Evolutionary conservation across 768 basidiomycete genomes (phyloP).

Genomic region (Auricularia auricula-judae): DNA sequence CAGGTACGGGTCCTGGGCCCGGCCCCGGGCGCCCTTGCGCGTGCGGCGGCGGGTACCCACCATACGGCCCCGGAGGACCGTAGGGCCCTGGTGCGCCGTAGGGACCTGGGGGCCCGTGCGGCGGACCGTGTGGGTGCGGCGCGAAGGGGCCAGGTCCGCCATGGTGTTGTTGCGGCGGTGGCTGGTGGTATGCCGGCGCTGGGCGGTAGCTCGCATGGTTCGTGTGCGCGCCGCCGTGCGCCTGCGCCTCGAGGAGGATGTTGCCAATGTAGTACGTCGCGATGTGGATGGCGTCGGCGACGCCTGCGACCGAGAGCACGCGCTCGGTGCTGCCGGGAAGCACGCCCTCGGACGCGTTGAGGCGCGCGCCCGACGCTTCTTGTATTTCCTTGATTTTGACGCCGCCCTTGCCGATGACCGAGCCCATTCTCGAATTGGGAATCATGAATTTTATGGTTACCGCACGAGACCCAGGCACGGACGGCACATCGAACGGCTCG

Average conservation of each 20-base stretch:
- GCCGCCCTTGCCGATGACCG: constrained; percentile 95
- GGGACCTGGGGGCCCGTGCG: constrained; percentile 13
- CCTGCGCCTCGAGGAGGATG: constrained; percentile 85
- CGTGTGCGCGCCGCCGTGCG: constrained; percentile 19
- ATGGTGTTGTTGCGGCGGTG: constrained; percentile 25
- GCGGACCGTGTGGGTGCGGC: constrained; percentile 28
- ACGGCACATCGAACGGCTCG: constrained; percentile 95
- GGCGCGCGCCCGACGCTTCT: constrained; percentile 89
- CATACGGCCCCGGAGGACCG: constrained; percentile 8
- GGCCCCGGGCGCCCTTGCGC: neutral
- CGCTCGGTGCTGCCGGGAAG: constrained; percentile 99
- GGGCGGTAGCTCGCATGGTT: constrained; percentile 58
- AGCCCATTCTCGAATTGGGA: constrained; percentile 98
- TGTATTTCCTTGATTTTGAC: constrained; percentile 99
- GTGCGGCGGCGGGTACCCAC: constrained; percentile 22
- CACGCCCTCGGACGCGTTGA: constrained; percentile 98
- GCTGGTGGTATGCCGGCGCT: constrained; percentile 35
- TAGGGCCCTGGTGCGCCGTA: constrained; percentile 7
- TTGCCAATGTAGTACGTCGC: constrained; percentile 99
- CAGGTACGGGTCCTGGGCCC: neutral
- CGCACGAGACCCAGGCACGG: constrained; percentile 93
- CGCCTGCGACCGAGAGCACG: constrained; percentile 93
- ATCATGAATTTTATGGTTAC: constrained; percentile 99
- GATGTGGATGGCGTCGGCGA: constrained; percentile 98
- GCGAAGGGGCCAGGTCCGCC: constrained; percentile 21